Conservation (phyloP, 352 stramenopile species). For the Phytophthora vignae region DNA sequence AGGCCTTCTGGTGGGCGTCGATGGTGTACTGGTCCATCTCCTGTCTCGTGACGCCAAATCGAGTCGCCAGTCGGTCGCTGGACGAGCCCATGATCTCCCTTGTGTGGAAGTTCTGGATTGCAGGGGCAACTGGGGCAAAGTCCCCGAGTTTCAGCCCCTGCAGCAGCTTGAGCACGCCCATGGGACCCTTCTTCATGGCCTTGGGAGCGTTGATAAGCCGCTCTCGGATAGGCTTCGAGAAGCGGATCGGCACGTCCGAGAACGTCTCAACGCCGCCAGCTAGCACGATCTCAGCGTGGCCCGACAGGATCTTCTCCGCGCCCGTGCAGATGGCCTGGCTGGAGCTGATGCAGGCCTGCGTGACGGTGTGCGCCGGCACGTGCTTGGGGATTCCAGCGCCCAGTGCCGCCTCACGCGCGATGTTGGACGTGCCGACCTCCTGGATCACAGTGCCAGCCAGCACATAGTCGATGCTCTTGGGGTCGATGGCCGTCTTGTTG, state of each 20-base stretch:
- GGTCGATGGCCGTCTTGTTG: slow-evolving; percentile 95
- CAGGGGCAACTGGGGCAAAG: slow-evolving; percentile 93
- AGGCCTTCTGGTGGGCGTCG: slow-evolving; percentile 93
- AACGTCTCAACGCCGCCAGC: slow-evolving; percentile 98
- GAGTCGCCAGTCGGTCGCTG: slow-evolving; percentile 93
- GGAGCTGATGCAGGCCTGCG: slow-evolving; percentile 96
- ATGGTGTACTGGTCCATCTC: slow-evolving; percentile 98
- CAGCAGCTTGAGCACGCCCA: slow-evolving; percentile 91
- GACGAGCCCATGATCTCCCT: slow-evolving; percentile 99
- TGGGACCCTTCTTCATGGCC: slow-evolving; percentile 95
- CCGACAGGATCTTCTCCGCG: slow-evolving; percentile 96
- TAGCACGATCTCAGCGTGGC: slow-evolving; percentile 96
- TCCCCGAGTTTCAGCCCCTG: slow-evolving; percentile 95
- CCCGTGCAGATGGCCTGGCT: slow-evolving; percentile 95
- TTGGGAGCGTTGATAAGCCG: slow-evolving; percentile 90
- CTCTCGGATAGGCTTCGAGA: slow-evolving; percentile 90
- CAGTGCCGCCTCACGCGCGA: slow-evolving; percentile 96
- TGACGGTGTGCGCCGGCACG: slow-evolving; percentile 97
- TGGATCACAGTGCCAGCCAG: slow-evolving; percentile 97
- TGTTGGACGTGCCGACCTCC: slow-evolving; percentile 98
- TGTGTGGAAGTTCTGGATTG: slow-evolving; percentile 99
- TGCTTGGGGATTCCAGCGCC: slow-evolving; percentile 95
- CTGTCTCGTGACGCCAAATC: slow-evolving; percentile 95
- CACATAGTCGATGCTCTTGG: slow-evolving; percentile 97
- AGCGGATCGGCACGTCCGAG: slow-evolving; percentile 97